Percentiles rank a stretch among this genome's conserved stretches.
Evolutionary conservation across 2,329 filamentous ascomycete genomes (phyloP).

Genomic region (Colletotrichum horii): DNA sequence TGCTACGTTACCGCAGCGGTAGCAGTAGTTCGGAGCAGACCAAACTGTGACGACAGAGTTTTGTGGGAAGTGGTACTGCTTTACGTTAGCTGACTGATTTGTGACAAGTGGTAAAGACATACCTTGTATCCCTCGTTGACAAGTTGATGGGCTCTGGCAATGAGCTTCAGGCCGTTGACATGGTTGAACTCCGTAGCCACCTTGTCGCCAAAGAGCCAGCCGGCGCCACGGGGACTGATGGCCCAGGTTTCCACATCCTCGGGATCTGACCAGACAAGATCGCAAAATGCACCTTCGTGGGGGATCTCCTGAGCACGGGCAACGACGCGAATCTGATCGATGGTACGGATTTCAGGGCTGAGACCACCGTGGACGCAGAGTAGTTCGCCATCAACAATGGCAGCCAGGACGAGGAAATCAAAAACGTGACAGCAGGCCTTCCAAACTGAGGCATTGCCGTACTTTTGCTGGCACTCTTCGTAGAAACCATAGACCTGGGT

Average conservation of each 20-base stretch:
- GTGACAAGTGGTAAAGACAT: slow-evolving; percentile 18
- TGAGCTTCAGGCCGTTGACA: slow-evolving; percentile 94
- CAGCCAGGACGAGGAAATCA: slow-evolving; percentile 94
- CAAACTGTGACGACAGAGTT: slow-evolving; percentile 97
- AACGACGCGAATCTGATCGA: slow-evolving; percentile 99
- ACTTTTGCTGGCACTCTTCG: slow-evolving; percentile 97
- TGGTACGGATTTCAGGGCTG: slow-evolving; percentile 90
- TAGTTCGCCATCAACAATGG: slow-evolving; percentile 97
- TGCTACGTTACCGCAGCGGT: slow-evolving; percentile 93
- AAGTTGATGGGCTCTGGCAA: slow-evolving; percentile 95
- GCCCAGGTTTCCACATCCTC: slow-evolving; percentile 98
- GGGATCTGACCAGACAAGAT: slow-evolving; percentile 97
- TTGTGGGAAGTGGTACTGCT: slow-evolving; percentile 89
- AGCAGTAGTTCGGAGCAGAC: slow-evolving; percentile 96
- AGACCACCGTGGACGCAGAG: slow-evolving; percentile 96
- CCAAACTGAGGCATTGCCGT: slow-evolving; percentile 99
- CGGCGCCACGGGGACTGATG: slow-evolving; percentile 91
- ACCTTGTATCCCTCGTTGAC: slow-evolving; percentile 99
- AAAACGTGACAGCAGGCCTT: slow-evolving; percentile 99
- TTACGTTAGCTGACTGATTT: slow-evolving; percentile 22
- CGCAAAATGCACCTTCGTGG: slow-evolving; percentile 97
- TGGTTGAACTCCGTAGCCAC: slow-evolving; percentile 98
- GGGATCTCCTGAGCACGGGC: slow-evolving; percentile 97
- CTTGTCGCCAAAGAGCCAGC: slow-evolving; percentile 96
- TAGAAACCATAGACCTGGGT: slow-evolving; percentile 99